Evolutionary conservation across 495 filamentous ascomycete species (phyloP), one percentile per base, ranked within the genome.

Genomic region (Aspergillus panamensis): DNA sequence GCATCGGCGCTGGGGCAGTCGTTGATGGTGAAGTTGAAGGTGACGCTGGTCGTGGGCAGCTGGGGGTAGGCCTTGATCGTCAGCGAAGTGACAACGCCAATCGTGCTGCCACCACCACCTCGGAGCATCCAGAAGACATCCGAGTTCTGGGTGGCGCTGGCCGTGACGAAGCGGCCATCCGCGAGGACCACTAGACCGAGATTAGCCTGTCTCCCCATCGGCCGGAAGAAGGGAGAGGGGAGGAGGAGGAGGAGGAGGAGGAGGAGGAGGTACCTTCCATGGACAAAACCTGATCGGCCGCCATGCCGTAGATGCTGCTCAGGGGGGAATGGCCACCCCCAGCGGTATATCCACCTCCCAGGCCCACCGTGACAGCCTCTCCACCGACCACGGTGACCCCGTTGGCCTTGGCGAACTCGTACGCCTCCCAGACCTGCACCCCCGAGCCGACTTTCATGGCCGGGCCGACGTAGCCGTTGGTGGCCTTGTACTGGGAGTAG

Each of bases 71-170:
- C 73, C 40, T 75, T 78, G 48, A 80, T 68, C 9, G 73, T 75
- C 35, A 82, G 60, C 6, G 79, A 81, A 14, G 77, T 78, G 6
- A 83, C 78, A 5, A 82, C 71, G 8, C 80, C 82, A 54, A 75
- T 84, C 16, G 79, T 81, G 57, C 42, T 62, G 44, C 68, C 70
- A 53, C 70, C 70, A 30, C 68, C 70, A 50, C 70, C 70, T 43
- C 69, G 63, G 25, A 85, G 64, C 31, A 78, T 79, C 60, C 79
- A 87, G 74, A 86, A 88, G 14, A 87, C 76, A 52, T 88, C 85
- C 3, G 82, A 55, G 58, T 87, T 77, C 40, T 71, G 73, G 19
- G 70, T 65, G 5, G 78, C 62, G 39, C 77, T 80, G 6, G 82
- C 82, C 0, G 77, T 84, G 13, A 77, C 66, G 20, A 78, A 77